Conservation (phyloP, 2,329 filamentous ascomycete genomes). For the Ophiostoma quercus region DNA sequence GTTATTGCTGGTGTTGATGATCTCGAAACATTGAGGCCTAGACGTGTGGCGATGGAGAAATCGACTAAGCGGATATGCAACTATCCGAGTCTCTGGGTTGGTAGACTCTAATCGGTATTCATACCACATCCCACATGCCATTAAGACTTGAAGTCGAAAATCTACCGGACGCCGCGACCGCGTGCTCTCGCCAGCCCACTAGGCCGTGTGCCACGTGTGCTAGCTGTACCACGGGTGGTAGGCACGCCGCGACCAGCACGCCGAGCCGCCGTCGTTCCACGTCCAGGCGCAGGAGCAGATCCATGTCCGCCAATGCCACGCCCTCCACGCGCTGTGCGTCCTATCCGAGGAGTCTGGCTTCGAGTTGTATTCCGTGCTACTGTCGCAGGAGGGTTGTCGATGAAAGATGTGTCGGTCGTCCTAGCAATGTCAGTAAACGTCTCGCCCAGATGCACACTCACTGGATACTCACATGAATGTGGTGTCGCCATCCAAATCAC, state of each 20-base stretch:
- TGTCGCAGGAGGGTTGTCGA: constrained; percentile 69
- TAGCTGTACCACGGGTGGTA: constrained; percentile 34
- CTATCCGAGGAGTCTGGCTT: constrained; percentile 37
- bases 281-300: constrained; percentile 26
- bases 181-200: constrained; percentile 46
- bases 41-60: not conserved
- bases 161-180: constrained; percentile 44
- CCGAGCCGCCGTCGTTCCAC: constrained; percentile 35
- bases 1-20: not conserved
- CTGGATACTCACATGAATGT: constrained; percentile 67
- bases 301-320: constrained; percentile 30
- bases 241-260: constrained; percentile 33
- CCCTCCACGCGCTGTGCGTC: constrained; percentile 39
- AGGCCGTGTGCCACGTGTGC: constrained; percentile 35
- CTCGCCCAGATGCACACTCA: constrained; percentile 23
- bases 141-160: not conserved
- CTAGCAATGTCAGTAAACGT: constrained; percentile 39
- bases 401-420: constrained; percentile 86
- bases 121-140: not conserved
- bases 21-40: not conserved
- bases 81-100: constrained; percentile 19
- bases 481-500: constrained; percentile 58
- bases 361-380: constrained; percentile 45
- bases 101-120: not conserved
- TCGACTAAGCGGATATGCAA: constrained; percentile 23